Evolutionary conservation across 192 early-diverging fungal species (phyloP), one percentile per base, ranked within the genome.

Genomic region (Backusella tarrabulga): DNA sequence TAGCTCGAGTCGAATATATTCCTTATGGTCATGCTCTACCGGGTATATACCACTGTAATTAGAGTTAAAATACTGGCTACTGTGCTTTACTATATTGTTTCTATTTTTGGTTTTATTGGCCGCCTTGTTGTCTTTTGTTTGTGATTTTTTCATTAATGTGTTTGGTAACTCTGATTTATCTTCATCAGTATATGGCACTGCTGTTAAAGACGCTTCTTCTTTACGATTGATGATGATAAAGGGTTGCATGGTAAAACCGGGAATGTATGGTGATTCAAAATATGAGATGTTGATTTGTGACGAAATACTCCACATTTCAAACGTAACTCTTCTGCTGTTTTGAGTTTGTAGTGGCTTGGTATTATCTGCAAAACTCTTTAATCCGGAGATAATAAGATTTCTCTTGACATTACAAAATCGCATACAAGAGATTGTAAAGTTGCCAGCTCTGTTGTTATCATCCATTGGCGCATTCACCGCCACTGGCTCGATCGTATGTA

Each of bases 301-400:
- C 4, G 56, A 63, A 14, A 63, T 23, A 34, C 42, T 21, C 41
- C 71, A 72, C 15, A 72, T 50, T 32, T 72, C 71, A 72, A 72
- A 72, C 2, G 40, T 44, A 2, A 72, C 44, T 12, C 6, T 50
- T 42, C 42, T 29, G 6, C 17, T 68, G 34, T 1, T 19, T n/a
- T 35, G 17, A n/a, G 36, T 35, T 17, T 15, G 9, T 34, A 63
- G 23, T 15, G 23, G 56, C 9, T 56, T 26, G 8, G 54, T 56
- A 14, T n/a, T 19, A 50, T 36, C 14, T 17, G 35, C 3, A 19
- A 36, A 17, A 5, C 17, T 41, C 15, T 46, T 44, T 15, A 21
- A 46, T 44, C 71, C 71, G n/a, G 29, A 44, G 3, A 72, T 72
- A 12, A 40, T 29, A 12, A 72, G 21, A 34, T 46, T 46, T 46